Base-by-base conservation (phyloP, 2,329 filamentous ascomycete genomes). In the Fusarium pilosicola region DNA sequence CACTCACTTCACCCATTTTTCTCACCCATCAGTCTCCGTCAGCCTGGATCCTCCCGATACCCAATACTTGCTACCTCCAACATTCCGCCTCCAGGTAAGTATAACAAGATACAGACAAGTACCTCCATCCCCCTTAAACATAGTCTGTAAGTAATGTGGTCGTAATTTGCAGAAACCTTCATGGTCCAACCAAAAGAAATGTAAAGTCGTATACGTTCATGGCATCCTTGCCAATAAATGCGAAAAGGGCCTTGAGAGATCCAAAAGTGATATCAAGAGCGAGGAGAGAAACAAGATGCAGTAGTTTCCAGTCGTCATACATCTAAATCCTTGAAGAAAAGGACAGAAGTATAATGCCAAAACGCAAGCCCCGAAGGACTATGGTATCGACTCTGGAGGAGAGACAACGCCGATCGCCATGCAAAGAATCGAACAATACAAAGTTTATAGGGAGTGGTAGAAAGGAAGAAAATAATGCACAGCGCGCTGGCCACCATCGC, bases 341-440 rank as follows among this genome's bases (percentile, higher is more conserved):
- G 24, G 58, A 24, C 22, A 36, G 22, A 51, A 49, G 63, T 14
- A 62, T 24, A 65, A 62, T 62, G 39, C 56, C 56, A 56, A 65
- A 55, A 69, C 60, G 71, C 65, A 56, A 66, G 46, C 51, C 68
- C 60, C 49, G 32, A 62, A 45, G 61, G 63, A 64, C 52, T 56
- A 62, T 76, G 68, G 56, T 74, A 72, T 78, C 75, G 66, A 72
- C 68, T 71, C 66, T 15, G 46, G 42, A 65, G 55, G 62, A 67
- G 72, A 68, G 62, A 75, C 65, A 74, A 84, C 81, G 81, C 82
- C 82, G 75, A 77, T 81, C 80, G 82, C 83, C 81, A 85, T 85
- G 83, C 83, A 82, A 55, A 73, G 72, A 79, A 75, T 65, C 46
- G 70, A 74, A 74, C 57, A 68, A 58, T 57, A 71, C 45, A 75